These are phyloP conservation scores for Pinus albicaulis DNA, from an alignment of 75 land plant species.

Conservation along the genomic window DNA sequence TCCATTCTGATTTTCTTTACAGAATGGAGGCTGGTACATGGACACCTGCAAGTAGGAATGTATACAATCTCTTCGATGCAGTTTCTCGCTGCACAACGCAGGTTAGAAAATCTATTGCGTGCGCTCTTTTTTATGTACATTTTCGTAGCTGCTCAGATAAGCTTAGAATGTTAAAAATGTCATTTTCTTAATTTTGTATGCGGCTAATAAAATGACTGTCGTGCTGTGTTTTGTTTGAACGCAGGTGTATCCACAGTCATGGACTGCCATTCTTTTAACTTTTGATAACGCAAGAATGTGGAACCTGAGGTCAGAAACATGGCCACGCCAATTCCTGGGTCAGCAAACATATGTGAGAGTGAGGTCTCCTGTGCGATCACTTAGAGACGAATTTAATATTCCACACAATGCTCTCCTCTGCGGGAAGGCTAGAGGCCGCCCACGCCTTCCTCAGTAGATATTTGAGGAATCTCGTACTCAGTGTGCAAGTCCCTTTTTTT, in stretches of 20 bases:
- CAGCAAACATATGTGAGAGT: constrained; percentile 67
- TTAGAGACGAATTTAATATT: constrained; percentile 49
- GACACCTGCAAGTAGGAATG: constrained; percentile 42
- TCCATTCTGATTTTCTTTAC: neutral
- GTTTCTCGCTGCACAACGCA: constrained; percentile 64
- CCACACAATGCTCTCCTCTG: constrained; percentile 43
- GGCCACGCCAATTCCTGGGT: constrained; percentile 68
- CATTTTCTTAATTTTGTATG: too few species aligned
- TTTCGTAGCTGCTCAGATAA: too few species aligned
- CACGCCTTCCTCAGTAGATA: neutral
- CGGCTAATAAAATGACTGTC: too few species aligned
- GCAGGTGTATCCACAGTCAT: constrained; percentile 63
- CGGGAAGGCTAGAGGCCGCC: constrained; percentile 29
- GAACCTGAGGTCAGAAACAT: constrained; percentile 57
- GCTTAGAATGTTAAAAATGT: too few species aligned
- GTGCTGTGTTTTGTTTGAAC: too few species aligned
- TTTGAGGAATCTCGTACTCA: too few species aligned
- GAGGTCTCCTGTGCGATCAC: constrained; percentile 29
- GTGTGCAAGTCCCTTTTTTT: too few species aligned
- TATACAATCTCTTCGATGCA: constrained; percentile 73
- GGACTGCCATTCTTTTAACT: constrained; percentile 54
- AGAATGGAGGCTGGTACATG: constrained; percentile 72
- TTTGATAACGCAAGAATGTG: constrained; percentile 74
- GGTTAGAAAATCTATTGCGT: constrained; percentile 14
- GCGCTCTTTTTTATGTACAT: neutral